Evolutionary conservation across 768 basidiomycete species (phyloP), one percentile per base, ranked within the genome.

Genomic region (Macrolepiota fuliginosa): DNA sequence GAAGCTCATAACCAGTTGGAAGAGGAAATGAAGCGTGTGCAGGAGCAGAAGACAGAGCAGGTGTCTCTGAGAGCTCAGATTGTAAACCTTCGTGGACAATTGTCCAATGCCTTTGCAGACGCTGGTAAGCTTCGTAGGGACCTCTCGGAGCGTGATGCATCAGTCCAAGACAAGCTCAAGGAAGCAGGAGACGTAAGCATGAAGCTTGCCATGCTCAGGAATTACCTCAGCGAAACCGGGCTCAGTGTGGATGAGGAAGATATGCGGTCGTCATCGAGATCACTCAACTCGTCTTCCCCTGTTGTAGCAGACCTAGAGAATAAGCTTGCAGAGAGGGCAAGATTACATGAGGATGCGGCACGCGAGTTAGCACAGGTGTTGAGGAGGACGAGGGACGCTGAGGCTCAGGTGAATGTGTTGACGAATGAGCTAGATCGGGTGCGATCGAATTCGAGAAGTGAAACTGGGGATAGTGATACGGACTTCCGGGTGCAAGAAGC

Each of bases 171-270:
- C 56, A 86, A 85, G 67, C 66, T 79, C 35, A 87, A 87, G 70
- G 85, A 89, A 51, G 79, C 85, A 0, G 78, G 88, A 0, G 91
- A 94, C 62, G 77, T 87, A 1, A 85, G 83, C 61, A 77, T 94
- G 63, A 90, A 92, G 62, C 77, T 92, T 65, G 83, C 80, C 25
- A 89, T 92, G 79, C 78, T 98, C 61, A 87, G 94, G 50, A 90
- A 86, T 70, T 88, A 98, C 70, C 82, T 98, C 51, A 85, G 88
- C 22, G 97, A 98, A 69, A 88, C 91, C 69, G 96, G 95, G 15
- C 83, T 98, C 56, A 81, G 81, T 27, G 76, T 90, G 19, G 89
- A 91, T 57, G 92, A 93, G 19, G 90, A 88, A 53, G 85, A 90
- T 39, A 66, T 87, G 19, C 71, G 76, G 9, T 70, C 80, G n/a